These are phyloP conservation scores for Ramaria sp. DNA, from an alignment of 768 basidiomycete genomes.

Conservation along the genomic window DNA sequence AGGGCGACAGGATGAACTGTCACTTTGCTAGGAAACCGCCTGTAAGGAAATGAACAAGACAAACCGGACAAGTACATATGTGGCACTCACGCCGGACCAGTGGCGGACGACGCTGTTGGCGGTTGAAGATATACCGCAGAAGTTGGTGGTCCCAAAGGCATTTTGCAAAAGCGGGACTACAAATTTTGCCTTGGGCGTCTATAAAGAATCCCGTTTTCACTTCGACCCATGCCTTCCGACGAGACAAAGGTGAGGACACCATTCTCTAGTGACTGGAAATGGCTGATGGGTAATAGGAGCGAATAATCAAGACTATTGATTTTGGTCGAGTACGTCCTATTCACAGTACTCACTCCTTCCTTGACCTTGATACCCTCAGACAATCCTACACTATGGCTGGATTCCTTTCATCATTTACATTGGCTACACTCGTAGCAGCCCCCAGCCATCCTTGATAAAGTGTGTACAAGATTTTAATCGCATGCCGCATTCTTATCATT, in stretches of 20 bases:
- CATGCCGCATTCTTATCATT: background rate
- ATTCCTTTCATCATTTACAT: constrained; percentile 95
- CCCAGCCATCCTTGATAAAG: constrained; percentile 94
- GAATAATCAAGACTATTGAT: constrained; percentile 73
- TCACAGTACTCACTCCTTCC: background rate
- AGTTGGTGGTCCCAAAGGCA: constrained; percentile 36
- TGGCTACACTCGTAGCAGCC: constrained; percentile 86
- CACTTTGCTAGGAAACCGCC: constrained; percentile 61
- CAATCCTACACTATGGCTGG: constrained; percentile 89
- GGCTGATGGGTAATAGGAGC: constrained; percentile 41
- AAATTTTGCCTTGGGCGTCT: background rate
- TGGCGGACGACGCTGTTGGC: constrained; percentile 18
- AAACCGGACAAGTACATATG: background rate
- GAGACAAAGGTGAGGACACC: constrained; percentile 61
- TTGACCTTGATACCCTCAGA: constrained; percentile 33
- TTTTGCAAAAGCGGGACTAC: constrained; percentile 19
- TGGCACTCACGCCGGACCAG: constrained; percentile 25
- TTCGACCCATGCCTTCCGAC: constrained; percentile 67
- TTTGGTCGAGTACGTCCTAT: constrained; percentile 57
- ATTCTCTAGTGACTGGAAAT: constrained; percentile 4
- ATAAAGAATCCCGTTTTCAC: background rate
- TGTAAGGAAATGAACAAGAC: constrained; percentile 17
- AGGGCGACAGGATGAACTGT: constrained; percentile 88
- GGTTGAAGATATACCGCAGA: constrained; percentile 36
- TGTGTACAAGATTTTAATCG: constrained; percentile 31